Evolutionary conservation across 495 filamentous ascomycete species (phyloP), one percentile per base, ranked within the genome.

Genomic region (Aspergillus biplanus): DNA sequence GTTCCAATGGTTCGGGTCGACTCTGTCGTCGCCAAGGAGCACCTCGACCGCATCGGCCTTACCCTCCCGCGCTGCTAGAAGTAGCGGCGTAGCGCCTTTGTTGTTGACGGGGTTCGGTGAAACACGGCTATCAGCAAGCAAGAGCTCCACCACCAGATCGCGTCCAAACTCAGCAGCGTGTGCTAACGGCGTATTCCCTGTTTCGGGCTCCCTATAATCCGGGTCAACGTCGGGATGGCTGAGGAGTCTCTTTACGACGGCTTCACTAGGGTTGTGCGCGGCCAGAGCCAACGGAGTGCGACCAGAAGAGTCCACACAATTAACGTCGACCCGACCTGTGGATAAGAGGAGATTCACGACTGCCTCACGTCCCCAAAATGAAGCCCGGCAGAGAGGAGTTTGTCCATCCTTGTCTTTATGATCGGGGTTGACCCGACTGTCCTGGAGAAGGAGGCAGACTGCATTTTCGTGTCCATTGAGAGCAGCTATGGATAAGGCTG

Each of bases 361-460:
- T 15, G 37, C 5, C 16, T 18, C 39, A 37, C 47, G 37, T 32
- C 56, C 21, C 18, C 18, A 21, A 8, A 47, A 47, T n/a, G 56
- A 18, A 39, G 56, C 56, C 9, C 32, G 27, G 7, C 5, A 47
- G 21, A 58, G 56, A 47, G 56, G 42, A 33, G 11, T 47, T 3
- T 8, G 4, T 48, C 56, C 56, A 4, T 47, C 56, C 39, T 47
- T 58, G 33, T 58, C 56, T 16, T 18, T 58, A 32, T 58, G 56
- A 8, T 58, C 42, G n/a, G 37, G 56, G 39, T 58, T 58, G 16
- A 58, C 56, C 6, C 56, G 56, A 32, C 56, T 58, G 27, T 58
- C 56, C n/a, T 16, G 37, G 21, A 58, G 56, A 11, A 58, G 39
- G 56, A 33, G 39, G 9, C 56, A 37, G 18, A 58, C 56, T 32